Conservation (phyloP, 176 grass and related monocot genomes). For the Coix lacrymajobi region DNA sequence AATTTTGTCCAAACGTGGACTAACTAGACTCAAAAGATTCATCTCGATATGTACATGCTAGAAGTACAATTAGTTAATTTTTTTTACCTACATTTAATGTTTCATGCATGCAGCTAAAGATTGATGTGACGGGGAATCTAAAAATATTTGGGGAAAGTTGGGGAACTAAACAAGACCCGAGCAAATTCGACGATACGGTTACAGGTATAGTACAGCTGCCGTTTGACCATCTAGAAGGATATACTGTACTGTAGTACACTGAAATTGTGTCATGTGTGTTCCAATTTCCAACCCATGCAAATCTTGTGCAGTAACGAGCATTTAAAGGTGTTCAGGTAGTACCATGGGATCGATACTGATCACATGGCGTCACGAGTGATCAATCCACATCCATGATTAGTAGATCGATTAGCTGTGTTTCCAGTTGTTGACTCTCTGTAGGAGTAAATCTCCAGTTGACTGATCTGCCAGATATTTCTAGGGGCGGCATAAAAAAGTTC, state of each 20-base stretch:
- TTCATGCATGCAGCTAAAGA: too few species aligned
- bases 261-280: not conserved
- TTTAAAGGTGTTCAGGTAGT: not conserved
- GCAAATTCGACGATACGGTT: not conserved
- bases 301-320: not conserved
- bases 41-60: too few species aligned
- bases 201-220: not conserved
- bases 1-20: too few species aligned
- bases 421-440: not conserved
- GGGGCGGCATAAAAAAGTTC: not conserved
- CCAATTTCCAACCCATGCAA: not conserved
- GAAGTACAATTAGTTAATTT: too few species aligned
- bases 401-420: not conserved
- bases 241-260: not conserved
- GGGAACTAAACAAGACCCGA: too few species aligned
- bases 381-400: not conserved
- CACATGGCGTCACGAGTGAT: not conserved
- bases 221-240: not conserved
- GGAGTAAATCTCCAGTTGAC: not conserved
- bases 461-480: not conserved
- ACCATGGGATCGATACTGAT: not conserved
- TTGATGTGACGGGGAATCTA: too few species aligned
- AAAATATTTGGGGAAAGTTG: too few species aligned
- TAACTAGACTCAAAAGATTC: too few species aligned
- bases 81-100: too few species aligned